Evolutionary conservation across 106 monocot genomes (phyloP).

Genomic region (Acorus gramineus): DNA sequence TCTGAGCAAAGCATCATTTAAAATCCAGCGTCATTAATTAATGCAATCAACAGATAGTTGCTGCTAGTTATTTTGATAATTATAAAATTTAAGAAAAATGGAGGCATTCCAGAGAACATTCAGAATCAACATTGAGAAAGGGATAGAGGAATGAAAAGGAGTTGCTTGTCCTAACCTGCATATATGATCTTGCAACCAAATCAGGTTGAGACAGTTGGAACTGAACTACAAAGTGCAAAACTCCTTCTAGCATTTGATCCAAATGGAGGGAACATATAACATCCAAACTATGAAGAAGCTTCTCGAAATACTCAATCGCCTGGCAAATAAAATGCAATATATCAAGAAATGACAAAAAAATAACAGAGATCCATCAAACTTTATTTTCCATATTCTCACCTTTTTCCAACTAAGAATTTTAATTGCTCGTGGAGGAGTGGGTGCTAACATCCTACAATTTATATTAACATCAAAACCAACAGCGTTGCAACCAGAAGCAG

Average conservation of each 20-base stretch:
- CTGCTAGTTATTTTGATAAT: too few species aligned
- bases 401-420: constrained; percentile 73
- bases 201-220: constrained; percentile 84
- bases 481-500: constrained; percentile 80
- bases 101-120: too few species aligned
- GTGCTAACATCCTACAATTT: constrained; percentile 64
- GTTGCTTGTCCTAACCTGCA: constrained; percentile 48
- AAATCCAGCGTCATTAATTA: too few species aligned
- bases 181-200: constrained; percentile 86
- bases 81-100: too few species aligned
- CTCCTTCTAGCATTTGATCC: constrained; percentile 56
- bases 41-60: too few species aligned
- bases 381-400: constrained; percentile 27
- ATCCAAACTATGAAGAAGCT: constrained; percentile 81
- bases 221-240: constrained; percentile 54
- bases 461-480: constrained; percentile 87
- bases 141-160: too few species aligned
- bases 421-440: constrained; percentile 81
- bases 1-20: too few species aligned
- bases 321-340: constrained; percentile 25
- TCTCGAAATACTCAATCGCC: constrained; percentile 80
- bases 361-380: not conserved
- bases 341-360: not conserved
- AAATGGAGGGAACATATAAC: constrained; percentile 54
- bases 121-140: too few species aligned